A percentile compares a stretch with the other conserved stretches of the same genome.
phyloP scores from a whole-genome alignment of 1,284 basidiomycete genomes.

The Tremellales sp. region DNA sequence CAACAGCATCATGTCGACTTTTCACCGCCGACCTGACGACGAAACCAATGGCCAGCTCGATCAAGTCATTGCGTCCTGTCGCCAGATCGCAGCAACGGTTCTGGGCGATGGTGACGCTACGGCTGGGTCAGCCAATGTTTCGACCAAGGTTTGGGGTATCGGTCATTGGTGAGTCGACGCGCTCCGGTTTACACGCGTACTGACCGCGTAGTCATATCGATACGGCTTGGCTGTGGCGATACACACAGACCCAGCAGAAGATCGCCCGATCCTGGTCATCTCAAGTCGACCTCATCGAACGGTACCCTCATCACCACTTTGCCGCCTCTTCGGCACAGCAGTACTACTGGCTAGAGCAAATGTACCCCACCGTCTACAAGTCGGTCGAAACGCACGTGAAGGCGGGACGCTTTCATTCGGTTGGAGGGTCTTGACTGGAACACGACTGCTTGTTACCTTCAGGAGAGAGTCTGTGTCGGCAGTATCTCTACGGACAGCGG shows the following conservation, averaged over 20 bases:
- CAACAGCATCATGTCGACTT: conserved; percentile 84
- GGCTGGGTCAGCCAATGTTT: conserved; percentile 5
- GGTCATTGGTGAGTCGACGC: conserved; percentile 29
- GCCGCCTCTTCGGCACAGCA: conserved; percentile 86
- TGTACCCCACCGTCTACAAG: conserved; percentile 81
- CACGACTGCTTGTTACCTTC: conserved; percentile 85
- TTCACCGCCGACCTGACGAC: conserved; percentile 57
- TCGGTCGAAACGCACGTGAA: conserved; percentile 69
- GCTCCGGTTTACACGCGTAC: not conserved
- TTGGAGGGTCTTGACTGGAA: conserved; percentile 54
- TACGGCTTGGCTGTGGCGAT: conserved; percentile 85
- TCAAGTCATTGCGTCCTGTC: conserved; percentile 44
- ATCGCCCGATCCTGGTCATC: conserved; percentile 84
- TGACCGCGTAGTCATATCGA: conserved; percentile 61
- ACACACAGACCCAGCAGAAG: conserved; percentile 89
- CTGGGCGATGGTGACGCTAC: conserved; percentile 56
- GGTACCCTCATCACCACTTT: conserved; percentile 95
- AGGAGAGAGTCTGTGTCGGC: conserved; percentile 78
- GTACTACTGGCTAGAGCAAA: conserved; percentile 87
- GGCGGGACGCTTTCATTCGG: conserved; percentile 64
- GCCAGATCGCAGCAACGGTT: conserved; percentile 70
- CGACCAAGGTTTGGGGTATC: conserved; percentile 25
- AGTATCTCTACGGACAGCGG: conserved; percentile 83
- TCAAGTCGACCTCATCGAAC: conserved; percentile 80
- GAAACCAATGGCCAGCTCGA: conserved; percentile 51